These are phyloP conservation scores for Salvia sclarea DNA, from an alignment of 305 asterid genomes.

Conservation along the genomic window DNA sequence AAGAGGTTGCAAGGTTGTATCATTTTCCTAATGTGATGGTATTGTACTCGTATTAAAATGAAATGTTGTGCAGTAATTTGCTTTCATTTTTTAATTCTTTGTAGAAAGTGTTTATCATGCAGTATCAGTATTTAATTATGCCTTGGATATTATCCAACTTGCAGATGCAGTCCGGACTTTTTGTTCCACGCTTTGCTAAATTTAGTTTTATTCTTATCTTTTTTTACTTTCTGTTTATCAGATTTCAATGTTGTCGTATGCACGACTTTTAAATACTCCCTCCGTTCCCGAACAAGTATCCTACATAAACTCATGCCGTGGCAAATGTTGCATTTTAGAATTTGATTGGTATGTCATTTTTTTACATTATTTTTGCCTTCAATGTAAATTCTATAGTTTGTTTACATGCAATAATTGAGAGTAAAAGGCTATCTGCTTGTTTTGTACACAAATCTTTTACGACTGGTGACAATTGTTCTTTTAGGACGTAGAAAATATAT, in stretches of 20 bases:
- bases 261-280: too few species aligned
- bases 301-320: too few species aligned
- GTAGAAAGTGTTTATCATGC: slow-evolving; percentile 16
- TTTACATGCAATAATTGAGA: too few species aligned
- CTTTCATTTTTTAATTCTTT: slow-evolving; percentile 26
- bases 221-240: not conserved
- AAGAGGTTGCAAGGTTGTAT: slow-evolving; percentile 17
- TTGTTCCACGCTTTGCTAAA: not conserved
- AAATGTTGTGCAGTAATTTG: slow-evolving; percentile 8
- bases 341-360: too few species aligned
- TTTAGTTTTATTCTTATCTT: not conserved
- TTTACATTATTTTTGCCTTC: too few species aligned
- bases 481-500: too few species aligned
- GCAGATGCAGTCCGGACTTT: not conserved
- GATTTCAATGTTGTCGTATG: not conserved
- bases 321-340: too few species aligned
- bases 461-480: too few species aligned
- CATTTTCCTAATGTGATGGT: slow-evolving; percentile 2
- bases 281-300: too few species aligned
- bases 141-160: not conserved
- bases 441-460: too few species aligned
- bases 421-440: too few species aligned
- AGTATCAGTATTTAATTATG: not conserved
- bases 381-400: too few species aligned
- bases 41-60: slow-evolving; percentile 9